Base-by-base conservation (phyloP, 306 rosid species). In the Carpinus viminea region DNA sequence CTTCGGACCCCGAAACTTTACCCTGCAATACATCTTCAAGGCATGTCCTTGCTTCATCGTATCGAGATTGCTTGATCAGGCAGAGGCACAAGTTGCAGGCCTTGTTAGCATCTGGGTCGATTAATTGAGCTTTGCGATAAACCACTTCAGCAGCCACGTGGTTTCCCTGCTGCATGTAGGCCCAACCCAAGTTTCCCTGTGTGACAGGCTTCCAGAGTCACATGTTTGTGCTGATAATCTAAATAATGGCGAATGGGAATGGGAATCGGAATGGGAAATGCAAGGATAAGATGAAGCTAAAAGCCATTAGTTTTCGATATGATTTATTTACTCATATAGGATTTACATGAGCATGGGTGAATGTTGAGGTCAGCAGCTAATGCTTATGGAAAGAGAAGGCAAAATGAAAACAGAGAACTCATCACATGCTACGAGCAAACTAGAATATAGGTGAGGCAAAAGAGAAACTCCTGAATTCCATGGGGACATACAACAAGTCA, bases 111-210 rank as follows among this genome's bases (percentile, higher is more conserved):
- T 95, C 98, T 4, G 93, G 90, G 47, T 92, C 97, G 45, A 95
- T 85, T 84, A 84, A 80, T 71, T 95, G 98, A 2, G 98, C 98
- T 60, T 95, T 95, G 3, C 78, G 81, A 68, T 91, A 88, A 7
- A 92, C 96, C 0, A 77, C 97, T 78, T 94, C 98, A 1, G 97
- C 97, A 72, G 88, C 84, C 83, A 81, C 51, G 69, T 88, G 86
- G 82, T 90, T 89, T 48, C 64, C 76, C 73, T 91, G 89, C 54
- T 92, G 97, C 98, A 94, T 94, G 78, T 92, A 94, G 2, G 98
- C 97, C 98, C 98, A 94, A 5, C 98, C 98, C 80, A 94, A 82
- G 83, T 94, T 94, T 34, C 97, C 98, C 97, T 94, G 86, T 72
- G 28, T 59, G 34, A 77, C 47, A 47, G 8, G 43, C 55, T 8